Conservation (phyloP, 2,329 filamentous ascomycete species). For the Cladosporium sp. region DNA sequence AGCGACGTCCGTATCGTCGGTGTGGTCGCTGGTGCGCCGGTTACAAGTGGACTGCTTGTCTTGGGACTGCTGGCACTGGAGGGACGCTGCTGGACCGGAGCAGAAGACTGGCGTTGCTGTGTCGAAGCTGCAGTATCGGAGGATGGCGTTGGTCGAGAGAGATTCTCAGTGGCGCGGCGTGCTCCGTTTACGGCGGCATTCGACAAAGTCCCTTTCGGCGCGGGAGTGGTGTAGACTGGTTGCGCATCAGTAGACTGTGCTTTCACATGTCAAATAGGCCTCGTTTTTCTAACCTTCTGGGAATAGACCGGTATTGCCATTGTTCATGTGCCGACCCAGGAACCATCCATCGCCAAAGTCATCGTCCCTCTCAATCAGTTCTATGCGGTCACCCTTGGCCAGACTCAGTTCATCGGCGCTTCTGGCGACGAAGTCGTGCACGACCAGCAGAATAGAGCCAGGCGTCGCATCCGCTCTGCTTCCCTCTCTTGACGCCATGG, state of each 20-base stretch:
- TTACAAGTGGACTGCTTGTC: slow-evolving; percentile 8
- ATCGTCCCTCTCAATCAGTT: slow-evolving; percentile 79
- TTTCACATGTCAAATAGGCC: neutral
- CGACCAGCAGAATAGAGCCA: slow-evolving; percentile 55
- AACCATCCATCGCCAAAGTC: slow-evolving; percentile 83
- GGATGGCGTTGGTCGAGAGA: slow-evolving; percentile 11
- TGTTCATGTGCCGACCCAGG: slow-evolving; percentile 68
- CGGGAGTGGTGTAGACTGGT: slow-evolving; percentile 37
- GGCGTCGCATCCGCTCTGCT: slow-evolving; percentile 25
- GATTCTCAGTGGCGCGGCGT: slow-evolving; percentile 29
- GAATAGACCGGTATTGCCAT: slow-evolving; percentile 72
- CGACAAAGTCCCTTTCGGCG: slow-evolving; percentile 32
- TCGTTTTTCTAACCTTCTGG: slow-evolving; percentile 61
- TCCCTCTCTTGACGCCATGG: slow-evolving; percentile 23
- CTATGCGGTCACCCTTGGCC: slow-evolving; percentile 76
- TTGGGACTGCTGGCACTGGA: slow-evolving; percentile 14
- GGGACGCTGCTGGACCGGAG: slow-evolving; percentile 11
- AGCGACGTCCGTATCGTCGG: slow-evolving; percentile 11
- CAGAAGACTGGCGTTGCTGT: slow-evolving; percentile 11
- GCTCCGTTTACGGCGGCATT: slow-evolving; percentile 21
- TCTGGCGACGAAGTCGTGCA: slow-evolving; percentile 86
- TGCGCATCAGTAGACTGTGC: neutral
- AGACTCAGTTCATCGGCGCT: slow-evolving; percentile 91
- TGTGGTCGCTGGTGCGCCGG: neutral
- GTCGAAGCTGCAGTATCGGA: slow-evolving; percentile 12